Percentiles rank a stretch among this genome's conserved stretches.
These are phyloP conservation scores for Trichoderma endophyticum DNA, from an alignment of 2,329 filamentous ascomycete genomes.

Conservation along the genomic window DNA sequence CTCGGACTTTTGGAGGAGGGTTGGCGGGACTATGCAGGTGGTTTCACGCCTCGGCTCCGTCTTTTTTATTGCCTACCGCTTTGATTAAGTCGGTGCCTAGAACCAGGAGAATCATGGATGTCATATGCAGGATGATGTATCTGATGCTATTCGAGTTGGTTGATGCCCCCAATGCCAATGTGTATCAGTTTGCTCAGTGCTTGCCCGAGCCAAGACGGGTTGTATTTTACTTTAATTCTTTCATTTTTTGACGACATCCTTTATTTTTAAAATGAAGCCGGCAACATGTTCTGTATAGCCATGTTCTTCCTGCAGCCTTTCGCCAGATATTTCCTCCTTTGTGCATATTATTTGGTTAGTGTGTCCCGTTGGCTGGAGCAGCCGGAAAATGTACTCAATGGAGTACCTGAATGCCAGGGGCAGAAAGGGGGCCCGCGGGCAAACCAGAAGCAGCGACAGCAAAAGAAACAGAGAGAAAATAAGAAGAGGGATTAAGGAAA, in stretches of 20 bases:
- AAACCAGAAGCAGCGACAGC: background rate
- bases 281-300: background rate
- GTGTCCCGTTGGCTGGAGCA: background rate
- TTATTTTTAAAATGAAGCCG: background rate
- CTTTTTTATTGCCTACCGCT: background rate
- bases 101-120: background rate
- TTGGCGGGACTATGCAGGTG: background rate
- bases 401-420: background rate
- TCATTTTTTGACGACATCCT: background rate
- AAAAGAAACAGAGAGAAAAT: background rate
- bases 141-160: background rate
- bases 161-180: background rate
- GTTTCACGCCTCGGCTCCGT: background rate
- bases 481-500: background rate
- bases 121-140: background rate
- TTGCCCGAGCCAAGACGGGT: background rate
- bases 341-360: background rate
- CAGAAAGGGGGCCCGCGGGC: background rate
- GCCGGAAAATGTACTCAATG: background rate
- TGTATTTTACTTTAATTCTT: background rate
- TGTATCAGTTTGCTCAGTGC: background rate
- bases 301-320: background rate
- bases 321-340: background rate
- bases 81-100: background rate
- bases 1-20: background rate